phyloP scores from a whole-genome alignment of 306 rosid species.

The Cucumis sativus region Cucumber_9930_V3 NC_026656.2:2387501-2388000 shows the following conservation, averaged over 20 bases:
- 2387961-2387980: not conserved
- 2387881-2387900: constrained; percentile 86
- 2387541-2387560: not conserved
- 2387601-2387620: not conserved
- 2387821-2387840: constrained; percentile 55
- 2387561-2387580: not conserved
- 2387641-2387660: constrained; percentile 4
- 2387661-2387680: not conserved
- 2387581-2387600: not conserved
- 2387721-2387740: constrained; percentile 89
- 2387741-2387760: constrained; percentile 95
- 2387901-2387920: constrained; percentile 75
- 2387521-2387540: not conserved
- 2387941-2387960: constrained; percentile 2
- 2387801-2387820: constrained; percentile 79
- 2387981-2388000: not conserved
- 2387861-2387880: constrained; percentile 61
- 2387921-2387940: constrained; percentile 70
- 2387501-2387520: not conserved
- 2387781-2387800: constrained; percentile 81
- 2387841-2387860: constrained; percentile 75
- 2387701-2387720: constrained; percentile 68
- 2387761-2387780: constrained; percentile 75
- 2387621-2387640: not conserved
- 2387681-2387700: constrained; percentile 15